Evolutionary conservation across 257 asterid species (phyloP), one percentile per base, ranked within the genome.

Genomic region (Ajuga chamaepitys): DNA sequence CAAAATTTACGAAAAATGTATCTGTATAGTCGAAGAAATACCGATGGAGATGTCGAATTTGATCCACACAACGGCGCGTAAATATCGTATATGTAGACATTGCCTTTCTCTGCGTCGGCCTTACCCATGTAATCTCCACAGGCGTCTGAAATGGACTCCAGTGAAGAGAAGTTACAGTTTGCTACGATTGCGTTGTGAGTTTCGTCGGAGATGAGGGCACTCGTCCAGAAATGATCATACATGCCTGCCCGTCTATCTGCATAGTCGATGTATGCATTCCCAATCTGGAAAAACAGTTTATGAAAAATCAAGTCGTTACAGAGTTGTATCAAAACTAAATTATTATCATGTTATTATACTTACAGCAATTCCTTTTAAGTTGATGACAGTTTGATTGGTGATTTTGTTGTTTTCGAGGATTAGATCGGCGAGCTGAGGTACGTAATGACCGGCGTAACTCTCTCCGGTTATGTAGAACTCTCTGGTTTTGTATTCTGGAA

Each of bases 391-490:
- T 64, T 81, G 84, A 45, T 83, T 81, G 1, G 84, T 75, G 13
- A 72, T 74, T 40, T 76, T 73, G 78, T 85, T 88, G 52, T 69
- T 75, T 1, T 70, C 52, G 11, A 78, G 83, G 79, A 85, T 79
- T 16, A 85, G 58, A 16, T 80, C 75, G 9, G 95, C 86, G 2
- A 88, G 89, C 47, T 88, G 96, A 30, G 96, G 96, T 4, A 80
- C 84, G 8, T 85, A 88, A 66, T 88, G 96, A 14, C 91, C 94
- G 0, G 89, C 91, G 56, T 85, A 88, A 61, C 89, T 85, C 71
- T 88, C 95, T 42, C 95, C 91, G 0, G 87, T 66, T 21, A 88
- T 58, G 58, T 47, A 86, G 41, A 88, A 82, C 4, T 84, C 89
- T 7, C 89, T 37, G 20, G 72, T 76, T 74, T 86, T 86, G 71